A percentile compares a stretch with the other conserved stretches of the same genome.
These are phyloP conservation scores for Termitomyces eurrhizus DNA, from an alignment of 768 basidiomycete genomes.

Conservation along the genomic window DNA sequence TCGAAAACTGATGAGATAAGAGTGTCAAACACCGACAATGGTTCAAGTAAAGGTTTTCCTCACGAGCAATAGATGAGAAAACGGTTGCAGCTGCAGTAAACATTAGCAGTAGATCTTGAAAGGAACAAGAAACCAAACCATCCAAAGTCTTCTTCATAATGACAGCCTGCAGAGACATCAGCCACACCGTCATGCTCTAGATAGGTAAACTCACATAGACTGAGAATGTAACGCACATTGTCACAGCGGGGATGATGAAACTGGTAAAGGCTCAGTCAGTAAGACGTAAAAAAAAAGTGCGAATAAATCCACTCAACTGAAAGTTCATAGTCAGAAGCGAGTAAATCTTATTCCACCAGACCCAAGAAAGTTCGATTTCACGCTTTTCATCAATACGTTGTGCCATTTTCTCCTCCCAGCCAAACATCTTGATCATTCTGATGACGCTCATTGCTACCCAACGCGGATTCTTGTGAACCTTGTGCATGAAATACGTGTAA, in stretches of 20 bases:
- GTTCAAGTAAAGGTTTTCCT: not conserved
- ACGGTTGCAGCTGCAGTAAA: conserved; percentile 10
- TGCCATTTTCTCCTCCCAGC: conserved; percentile 54
- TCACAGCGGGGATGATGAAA: conserved; percentile 53
- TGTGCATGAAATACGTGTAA: conserved; percentile 6
- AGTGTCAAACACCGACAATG: not conserved
- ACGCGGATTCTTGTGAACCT: conserved; percentile 15
- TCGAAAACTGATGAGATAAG: conserved; percentile 44
- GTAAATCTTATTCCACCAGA: conserved; percentile 48
- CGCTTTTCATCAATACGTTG: conserved; percentile 51
- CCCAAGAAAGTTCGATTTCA: conserved; percentile 51
- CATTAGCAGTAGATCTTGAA: not conserved
- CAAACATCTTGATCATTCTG: conserved; percentile 71
- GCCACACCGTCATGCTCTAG: not conserved
- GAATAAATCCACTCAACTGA: conserved; percentile 29
- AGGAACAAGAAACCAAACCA: not conserved
- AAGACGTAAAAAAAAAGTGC: not conserved
- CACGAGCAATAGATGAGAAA: conserved; percentile 14
- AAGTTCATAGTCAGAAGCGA: conserved; percentile 37
- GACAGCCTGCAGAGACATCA: conserved; percentile 5
- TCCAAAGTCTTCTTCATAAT: conserved; percentile 12
- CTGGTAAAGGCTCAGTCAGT: conserved; percentile 24
- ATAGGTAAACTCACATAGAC: conserved; percentile 27
- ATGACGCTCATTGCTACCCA: conserved; percentile 46
- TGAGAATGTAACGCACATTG: conserved; percentile 63